Evolutionary conservation across 202 grass and related monocot species (phyloP).

Genomic region (Thinopyrum obtusiflorum): DNA sequence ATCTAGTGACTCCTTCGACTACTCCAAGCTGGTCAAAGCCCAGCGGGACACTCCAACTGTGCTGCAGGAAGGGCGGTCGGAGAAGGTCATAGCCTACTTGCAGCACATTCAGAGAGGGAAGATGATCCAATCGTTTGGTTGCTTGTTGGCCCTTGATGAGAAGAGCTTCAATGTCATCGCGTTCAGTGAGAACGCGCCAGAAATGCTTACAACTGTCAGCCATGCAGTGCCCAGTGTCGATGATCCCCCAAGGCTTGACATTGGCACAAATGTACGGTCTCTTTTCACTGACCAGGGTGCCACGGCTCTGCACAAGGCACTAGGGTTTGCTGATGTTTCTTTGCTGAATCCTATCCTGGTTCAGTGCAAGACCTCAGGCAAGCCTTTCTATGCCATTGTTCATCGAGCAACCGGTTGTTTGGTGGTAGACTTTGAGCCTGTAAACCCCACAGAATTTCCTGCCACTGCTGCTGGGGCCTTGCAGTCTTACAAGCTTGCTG

Average conservation of each 20-base stretch:
- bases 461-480: constrained; percentile 91
- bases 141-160: constrained; percentile 85
- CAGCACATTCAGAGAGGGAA: constrained; percentile 85
- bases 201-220: constrained; percentile 77
- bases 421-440: constrained; percentile 87
- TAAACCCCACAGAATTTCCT: constrained; percentile 77
- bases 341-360: constrained; percentile 87
- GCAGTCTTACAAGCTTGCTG: constrained; percentile 97
- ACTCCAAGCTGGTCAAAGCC: constrained; percentile 65
- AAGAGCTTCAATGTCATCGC: constrained; percentile 73
- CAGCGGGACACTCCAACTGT: constrained; percentile 16
- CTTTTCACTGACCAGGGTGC: constrained; percentile 79
- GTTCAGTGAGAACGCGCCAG: constrained; percentile 73
- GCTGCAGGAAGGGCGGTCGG: constrained; percentile 33
- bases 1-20: constrained; percentile 71
- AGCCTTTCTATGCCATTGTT: constrained; percentile 92
- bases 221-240: constrained; percentile 72
- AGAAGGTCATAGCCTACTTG: constrained; percentile 84
- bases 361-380: constrained; percentile 86
- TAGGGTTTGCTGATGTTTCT: constrained; percentile 73
- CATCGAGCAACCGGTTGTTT: constrained; percentile 78
- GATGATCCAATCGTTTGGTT: constrained; percentile 80
- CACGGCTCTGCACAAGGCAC: constrained; percentile 70
- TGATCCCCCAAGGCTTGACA: constrained; percentile 54
- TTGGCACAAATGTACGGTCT: constrained; percentile 63